These are phyloP conservation scores for Saccharomycopsis oosterbeekiorum DNA, from an alignment of 805 yeast genomes.

Conservation along the genomic window DNA sequence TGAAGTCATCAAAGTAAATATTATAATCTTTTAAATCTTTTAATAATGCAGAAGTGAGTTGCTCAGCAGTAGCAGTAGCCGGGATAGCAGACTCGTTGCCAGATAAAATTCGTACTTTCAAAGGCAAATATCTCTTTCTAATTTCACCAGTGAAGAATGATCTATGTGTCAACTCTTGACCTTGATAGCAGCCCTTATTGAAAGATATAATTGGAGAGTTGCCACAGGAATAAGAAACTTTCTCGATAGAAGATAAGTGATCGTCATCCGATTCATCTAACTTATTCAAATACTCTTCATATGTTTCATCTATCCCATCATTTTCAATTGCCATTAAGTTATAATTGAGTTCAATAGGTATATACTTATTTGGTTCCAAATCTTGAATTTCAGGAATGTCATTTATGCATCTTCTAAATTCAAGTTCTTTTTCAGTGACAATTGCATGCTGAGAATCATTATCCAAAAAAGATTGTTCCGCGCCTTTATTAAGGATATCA, in stretches of 20 bases:
- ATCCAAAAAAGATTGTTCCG: not conserved
- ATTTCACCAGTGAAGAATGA: slow-evolving; percentile 75
- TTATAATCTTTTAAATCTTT: not conserved
- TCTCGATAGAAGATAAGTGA: not conserved
- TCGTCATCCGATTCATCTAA: slow-evolving; percentile 9
- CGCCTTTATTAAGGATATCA: slow-evolving; percentile 7
- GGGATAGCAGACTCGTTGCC: slow-evolving; percentile 1
- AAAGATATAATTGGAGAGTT: slow-evolving; percentile 45
- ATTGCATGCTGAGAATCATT: not conserved
- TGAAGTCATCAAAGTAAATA: slow-evolving; percentile 8
- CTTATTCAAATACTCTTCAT: slow-evolving; percentile 5
- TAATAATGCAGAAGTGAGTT: slow-evolving; percentile 3
- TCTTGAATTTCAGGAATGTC: slow-evolving; percentile 51
- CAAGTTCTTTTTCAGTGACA: slow-evolving; percentile 20
- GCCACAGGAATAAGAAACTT: slow-evolving; percentile 3
- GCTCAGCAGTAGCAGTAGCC: not conserved
- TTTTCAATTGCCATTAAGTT: slow-evolving; percentile 55
- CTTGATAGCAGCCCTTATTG: slow-evolving; percentile 92
- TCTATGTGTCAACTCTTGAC: slow-evolving; percentile 90
- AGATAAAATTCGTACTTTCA: slow-evolving; percentile 28
- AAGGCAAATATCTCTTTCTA: slow-evolving; percentile 76
- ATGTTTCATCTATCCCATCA: slow-evolving; percentile 27
- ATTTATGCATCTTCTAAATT: slow-evolving; percentile 25
- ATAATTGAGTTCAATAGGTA: slow-evolving; percentile 74
- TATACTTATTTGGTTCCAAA: slow-evolving; percentile 37